Base-by-base conservation (phyloP, 2,329 filamentous ascomycete genomes). In the Trichoderma sp. region DNA sequence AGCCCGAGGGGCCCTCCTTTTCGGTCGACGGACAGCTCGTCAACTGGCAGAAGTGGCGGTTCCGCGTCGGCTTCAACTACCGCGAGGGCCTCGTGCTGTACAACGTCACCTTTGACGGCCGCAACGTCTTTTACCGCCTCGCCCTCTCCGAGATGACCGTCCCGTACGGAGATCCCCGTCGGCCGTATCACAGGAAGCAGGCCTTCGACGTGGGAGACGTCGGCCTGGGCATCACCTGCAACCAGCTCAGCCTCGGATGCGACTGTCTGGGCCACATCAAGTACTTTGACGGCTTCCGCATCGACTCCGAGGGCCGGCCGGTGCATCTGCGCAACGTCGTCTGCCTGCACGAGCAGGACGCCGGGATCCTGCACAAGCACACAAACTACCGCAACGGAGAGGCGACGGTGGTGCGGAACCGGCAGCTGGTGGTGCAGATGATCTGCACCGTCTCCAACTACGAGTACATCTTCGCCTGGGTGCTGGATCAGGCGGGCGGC, bases 201-300 rank as follows among this genome's bases (percentile, higher is more conserved):
- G 89, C 88, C 0, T 91, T 92, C 71, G 89, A 91, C 69, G 85
- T 91, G 64, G 89, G 89, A 5, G 88, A 91, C 65, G 86, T 83
- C 14, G 89, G 89, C 4, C 84, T 86, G 26, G 89, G 89, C 1
- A 82, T 85, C 59, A 85, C 82, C 58, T 86, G 87, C 19, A 92
- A 92, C 74, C 89, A 90, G 67, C 80, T 92, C 4, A 79, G 81
- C 15, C 80, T 91, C 0, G 89, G 89, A 17, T 91, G 89, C 64
- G 89, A 91, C 72, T 89, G 89, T 69, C 81, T 92, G 0, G 90
- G 90, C 7, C 82, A 84, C 1, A 90, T 90, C 69, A 85, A 89
- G 67, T 83, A 83, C 69, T 84, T 91, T 66, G 86, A 89, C 69
- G 82, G 81, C 0, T 77, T 86, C 17, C 77, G 87, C 14, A 79